A percentile compares a stretch with the other conserved stretches of the same genome.
phyloP scores from a whole-genome alignment of 257 asterid genomes.

The Fraxinus quadrangulata region DNA sequence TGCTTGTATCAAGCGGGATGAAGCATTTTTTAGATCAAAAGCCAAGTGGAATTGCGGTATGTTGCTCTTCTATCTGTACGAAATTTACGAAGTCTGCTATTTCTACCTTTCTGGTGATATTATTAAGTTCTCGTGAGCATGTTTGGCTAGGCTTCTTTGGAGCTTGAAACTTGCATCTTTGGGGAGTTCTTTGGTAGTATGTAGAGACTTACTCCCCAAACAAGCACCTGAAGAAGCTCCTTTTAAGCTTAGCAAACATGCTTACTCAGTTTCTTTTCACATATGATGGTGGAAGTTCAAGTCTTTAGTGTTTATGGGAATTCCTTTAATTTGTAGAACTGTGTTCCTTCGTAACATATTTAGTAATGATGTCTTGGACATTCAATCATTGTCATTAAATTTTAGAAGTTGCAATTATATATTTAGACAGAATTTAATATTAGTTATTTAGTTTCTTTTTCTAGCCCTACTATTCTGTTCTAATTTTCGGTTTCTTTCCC shows the following conservation, averaged over 20 bases:
- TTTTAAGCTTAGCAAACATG: neutral
- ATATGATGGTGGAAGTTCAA: neutral
- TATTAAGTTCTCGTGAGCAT: neutral
- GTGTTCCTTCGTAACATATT: neutral
- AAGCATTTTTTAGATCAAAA: constrained; percentile 74
- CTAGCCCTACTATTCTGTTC: neutral
- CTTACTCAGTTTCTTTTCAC: neutral
- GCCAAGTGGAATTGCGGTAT: constrained; percentile 91
- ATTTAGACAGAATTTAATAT: neutral
- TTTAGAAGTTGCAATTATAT: constrained; percentile 14
- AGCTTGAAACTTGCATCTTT: neutral
- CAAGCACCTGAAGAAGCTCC: neutral
- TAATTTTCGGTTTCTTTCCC: neutral
- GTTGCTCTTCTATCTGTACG: constrained; percentile 18
- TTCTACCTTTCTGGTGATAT: neutral
- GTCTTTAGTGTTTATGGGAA: neutral
- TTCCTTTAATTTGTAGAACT: constrained; percentile 16
- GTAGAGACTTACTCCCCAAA: neutral
- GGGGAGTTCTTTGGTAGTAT: neutral
- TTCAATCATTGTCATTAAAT: constrained; percentile 4
- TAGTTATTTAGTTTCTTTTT: neutral
- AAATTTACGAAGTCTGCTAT: neutral
- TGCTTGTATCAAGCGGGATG: constrained; percentile 95
- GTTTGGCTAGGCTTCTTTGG: neutral
- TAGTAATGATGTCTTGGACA: constrained; percentile 10